These are phyloP conservation scores for Phytopythium aichiense DNA, from an alignment of 352 stramenopile genomes.

Conservation along the genomic window DNA sequence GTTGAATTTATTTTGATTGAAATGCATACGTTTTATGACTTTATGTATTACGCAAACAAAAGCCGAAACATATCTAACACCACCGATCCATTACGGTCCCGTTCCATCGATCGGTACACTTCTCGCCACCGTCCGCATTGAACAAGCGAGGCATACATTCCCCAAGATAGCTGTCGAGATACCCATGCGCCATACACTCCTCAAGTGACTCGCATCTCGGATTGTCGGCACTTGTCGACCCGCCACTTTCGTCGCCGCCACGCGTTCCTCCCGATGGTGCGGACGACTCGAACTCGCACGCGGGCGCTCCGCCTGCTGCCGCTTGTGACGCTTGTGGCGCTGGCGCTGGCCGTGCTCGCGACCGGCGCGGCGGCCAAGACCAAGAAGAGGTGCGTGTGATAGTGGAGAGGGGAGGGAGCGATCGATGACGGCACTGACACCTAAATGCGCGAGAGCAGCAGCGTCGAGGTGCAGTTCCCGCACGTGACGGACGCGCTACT, in stretches of 20 bases:
- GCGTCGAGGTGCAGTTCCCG: conserved; percentile 74
- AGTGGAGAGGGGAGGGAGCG: no score
- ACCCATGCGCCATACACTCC: no score
- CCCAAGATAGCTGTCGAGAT: neutral
- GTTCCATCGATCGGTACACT: neutral
- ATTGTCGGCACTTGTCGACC: neutral
- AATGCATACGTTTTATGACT: no score
- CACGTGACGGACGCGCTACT: conserved; percentile 72
- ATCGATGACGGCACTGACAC: neutral
- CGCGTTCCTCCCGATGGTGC: neutral
- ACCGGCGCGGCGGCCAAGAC: conserved; percentile 13
- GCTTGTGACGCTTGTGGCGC: conserved; percentile 20
- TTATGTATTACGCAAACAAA: no score
- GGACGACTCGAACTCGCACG: no score
- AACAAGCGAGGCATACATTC: neutral
- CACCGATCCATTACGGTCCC: neutral
- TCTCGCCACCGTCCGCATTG: neutral
- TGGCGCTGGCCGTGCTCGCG: conserved; percentile 25
- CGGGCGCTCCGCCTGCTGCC: conserved; percentile 9
- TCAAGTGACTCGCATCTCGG: no score
- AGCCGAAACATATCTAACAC: neutral
- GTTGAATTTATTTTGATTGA: no score
- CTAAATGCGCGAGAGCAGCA: conserved; percentile 7
- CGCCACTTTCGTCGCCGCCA: neutral
- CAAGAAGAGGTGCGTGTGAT: conserved; percentile 44